These are phyloP conservation scores for Fistulifera pelliculosa DNA, from an alignment of 108 stramenopile species.

Conservation along the genomic window DNA sequence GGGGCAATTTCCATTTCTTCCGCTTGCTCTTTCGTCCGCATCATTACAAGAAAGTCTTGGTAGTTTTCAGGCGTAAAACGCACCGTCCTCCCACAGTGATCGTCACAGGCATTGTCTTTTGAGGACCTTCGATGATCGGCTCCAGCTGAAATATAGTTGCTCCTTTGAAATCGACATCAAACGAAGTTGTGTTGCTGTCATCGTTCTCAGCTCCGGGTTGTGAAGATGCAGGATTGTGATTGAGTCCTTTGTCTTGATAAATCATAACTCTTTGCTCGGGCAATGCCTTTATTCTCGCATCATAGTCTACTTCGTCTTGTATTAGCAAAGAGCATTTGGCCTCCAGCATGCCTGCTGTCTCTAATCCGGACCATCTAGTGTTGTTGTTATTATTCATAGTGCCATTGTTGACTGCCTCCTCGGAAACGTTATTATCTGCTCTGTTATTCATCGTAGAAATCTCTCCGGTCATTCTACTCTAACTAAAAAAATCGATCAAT, in stretches of 20 bases:
- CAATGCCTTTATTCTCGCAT: slow-evolving; percentile 31
- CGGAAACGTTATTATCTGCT: background rate
- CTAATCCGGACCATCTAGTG: slow-evolving; percentile 48
- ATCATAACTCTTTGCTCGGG: slow-evolving; percentile 42
- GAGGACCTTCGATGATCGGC: slow-evolving; percentile 15
- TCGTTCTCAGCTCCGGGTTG: background rate
- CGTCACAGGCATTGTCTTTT: slow-evolving; percentile 42
- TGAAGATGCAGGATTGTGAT: slow-evolving; percentile 9
- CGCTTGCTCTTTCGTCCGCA: slow-evolving; percentile 50
- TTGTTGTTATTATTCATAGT: slow-evolving; percentile 5
- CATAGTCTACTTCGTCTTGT: slow-evolving; percentile 33
- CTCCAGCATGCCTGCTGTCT: slow-evolving; percentile 43
- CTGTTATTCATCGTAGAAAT: background rate
- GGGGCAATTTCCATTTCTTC: slow-evolving; percentile 39
- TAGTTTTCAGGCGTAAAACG: slow-evolving; percentile 45
- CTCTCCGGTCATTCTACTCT: slow-evolving; percentile 1
- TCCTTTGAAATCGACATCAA: slow-evolving; percentile 36
- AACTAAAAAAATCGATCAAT: background rate
- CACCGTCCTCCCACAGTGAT: slow-evolving; percentile 53
- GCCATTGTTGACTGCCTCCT: background rate
- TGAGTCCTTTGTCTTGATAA: slow-evolving; percentile 44
- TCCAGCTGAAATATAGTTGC: slow-evolving; percentile 51
- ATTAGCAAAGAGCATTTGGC: slow-evolving; percentile 39
- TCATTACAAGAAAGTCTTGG: slow-evolving; percentile 59
- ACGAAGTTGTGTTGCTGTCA: slow-evolving; percentile 12